A percentile compares a stretch with the other conserved stretches of the same genome.
Evolutionary conservation across 768 basidiomycete genomes (phyloP).

Genomic region (Lactarius sanguifluus): DNA sequence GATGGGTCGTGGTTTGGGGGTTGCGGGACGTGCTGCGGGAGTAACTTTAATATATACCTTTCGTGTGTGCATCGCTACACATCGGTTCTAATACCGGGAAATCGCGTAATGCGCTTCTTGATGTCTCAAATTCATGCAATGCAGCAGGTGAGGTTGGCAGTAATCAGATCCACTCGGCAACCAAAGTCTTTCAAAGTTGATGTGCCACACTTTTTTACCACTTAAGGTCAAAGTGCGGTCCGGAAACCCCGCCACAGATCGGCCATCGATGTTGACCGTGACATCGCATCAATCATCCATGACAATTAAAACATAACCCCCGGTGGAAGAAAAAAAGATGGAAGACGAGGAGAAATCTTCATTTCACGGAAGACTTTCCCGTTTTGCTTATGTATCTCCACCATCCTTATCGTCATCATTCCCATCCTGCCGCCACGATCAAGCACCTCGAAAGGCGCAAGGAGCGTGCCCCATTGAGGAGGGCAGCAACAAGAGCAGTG

Average conservation of each 20-base stretch:
- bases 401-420: not conserved
- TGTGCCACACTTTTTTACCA: not conserved
- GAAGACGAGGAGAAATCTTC: constrained; percentile 6
- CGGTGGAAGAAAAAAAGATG: not conserved
- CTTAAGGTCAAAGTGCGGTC: not conserved
- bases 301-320: not conserved
- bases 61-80: not conserved
- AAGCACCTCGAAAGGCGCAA: not conserved
- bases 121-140: not conserved
- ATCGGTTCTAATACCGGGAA: not conserved
- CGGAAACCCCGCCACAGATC: not conserved
- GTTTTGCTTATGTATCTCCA: not conserved
- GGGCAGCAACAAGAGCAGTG: not conserved
- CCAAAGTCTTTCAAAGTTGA: not conserved
- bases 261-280: not conserved
- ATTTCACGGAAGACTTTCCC: constrained; percentile 7
- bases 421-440: not conserved
- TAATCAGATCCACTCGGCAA: no score
- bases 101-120: not conserved
- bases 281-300: constrained; percentile 13
- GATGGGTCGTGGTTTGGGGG: not conserved
- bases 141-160: not conserved
- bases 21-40: not conserved
- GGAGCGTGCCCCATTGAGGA: not conserved
- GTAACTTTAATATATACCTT: not conserved